Evolutionary conservation across 108 stramenopile species (phyloP), one percentile per base, ranked within the genome.

Genomic region (Cyclostephanos tholiformis): DNA sequence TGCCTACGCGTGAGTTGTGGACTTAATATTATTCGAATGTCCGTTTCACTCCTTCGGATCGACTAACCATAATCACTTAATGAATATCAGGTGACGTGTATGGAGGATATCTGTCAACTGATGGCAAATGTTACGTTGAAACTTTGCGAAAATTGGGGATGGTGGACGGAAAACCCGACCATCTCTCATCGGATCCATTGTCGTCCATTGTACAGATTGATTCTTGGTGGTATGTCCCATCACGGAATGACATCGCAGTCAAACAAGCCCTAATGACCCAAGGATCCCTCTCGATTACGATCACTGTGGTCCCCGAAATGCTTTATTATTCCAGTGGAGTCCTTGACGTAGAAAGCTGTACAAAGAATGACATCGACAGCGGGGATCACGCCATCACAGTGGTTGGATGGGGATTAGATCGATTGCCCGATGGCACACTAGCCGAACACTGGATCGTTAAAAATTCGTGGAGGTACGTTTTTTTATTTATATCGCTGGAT

Each of bases 381-480:
- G 35, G 63, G 16, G 72, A 68, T 68, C 79, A 80, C 52, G 65
- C 72, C 60, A 64, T 80, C 44, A 69, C 67, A 32, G 32, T 80
- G n/a, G 67, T 80, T 13, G 79, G 79, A 20, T 80, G 66, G 72
- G 76, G 76, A 8, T 49, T 70, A 19, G 76, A 77, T 50, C 57
- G 58, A 2, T 51, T 56, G 39, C 48, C 44, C 25, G 49, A 77
- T 63, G 76, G 76, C 19, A 71, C 70, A 19, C 35, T 63, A 43
- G 69, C 76, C 26, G 53, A 72, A 27, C 77, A 84, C 67, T 84
- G 83, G 83, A 69, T 87, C 43, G 27, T 87, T 39, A 76, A 81
- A 46, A 87, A 87, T 73, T 76, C 74, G n/a, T 87, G 86, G 86
- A 60, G 71, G 12, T 51, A 80, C 23, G 23, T 11, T 25, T 25